Evolutionary conservation across 2,329 filamentous ascomycete species (phyloP).

Genomic region (Phyllosticta capitalensis): DNA sequence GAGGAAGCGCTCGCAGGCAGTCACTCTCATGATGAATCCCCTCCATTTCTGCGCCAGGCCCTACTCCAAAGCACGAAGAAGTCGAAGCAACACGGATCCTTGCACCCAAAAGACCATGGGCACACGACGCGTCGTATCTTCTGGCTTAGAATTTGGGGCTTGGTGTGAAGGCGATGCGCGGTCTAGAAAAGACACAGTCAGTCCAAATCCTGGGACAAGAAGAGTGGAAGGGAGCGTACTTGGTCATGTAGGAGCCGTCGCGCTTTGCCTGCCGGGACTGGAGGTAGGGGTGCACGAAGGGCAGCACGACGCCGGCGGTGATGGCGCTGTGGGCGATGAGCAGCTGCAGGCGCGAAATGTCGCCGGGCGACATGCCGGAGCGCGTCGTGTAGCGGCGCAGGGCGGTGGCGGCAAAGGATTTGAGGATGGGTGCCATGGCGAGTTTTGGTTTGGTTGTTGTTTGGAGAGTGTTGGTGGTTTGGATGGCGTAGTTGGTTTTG

Average conservation of each 20-base stretch:
- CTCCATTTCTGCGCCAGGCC: not conserved
- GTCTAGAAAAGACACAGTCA: constrained; percentile 6
- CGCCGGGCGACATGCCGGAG: constrained; percentile 23
- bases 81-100: not conserved
- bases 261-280: constrained; percentile 27
- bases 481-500: not conserved
- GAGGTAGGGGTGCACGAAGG: constrained; percentile 30
- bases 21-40: not conserved
- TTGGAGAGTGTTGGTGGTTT: too few relatives aligned
- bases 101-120: too few relatives aligned
- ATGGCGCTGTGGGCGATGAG: constrained; percentile 19
- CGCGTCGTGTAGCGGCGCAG: constrained; percentile 28
- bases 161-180: constrained; percentile 12
- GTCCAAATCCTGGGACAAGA: not conserved
- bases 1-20: not conserved
- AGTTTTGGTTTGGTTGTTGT: too few relatives aligned
- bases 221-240: constrained; percentile 19
- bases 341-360: constrained; percentile 27
- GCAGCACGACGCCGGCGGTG: constrained; percentile 28
- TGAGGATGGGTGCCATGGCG: not conserved
- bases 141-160: constrained; percentile 11
- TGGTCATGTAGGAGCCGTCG: constrained; percentile 28
- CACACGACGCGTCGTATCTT: not conserved
- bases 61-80: not conserved
- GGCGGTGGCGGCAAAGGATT: constrained; percentile 9